Evolutionary conservation across 169 alveolate genomes (phyloP).

Genomic region (Prorocentrum cordatum): DNA sequence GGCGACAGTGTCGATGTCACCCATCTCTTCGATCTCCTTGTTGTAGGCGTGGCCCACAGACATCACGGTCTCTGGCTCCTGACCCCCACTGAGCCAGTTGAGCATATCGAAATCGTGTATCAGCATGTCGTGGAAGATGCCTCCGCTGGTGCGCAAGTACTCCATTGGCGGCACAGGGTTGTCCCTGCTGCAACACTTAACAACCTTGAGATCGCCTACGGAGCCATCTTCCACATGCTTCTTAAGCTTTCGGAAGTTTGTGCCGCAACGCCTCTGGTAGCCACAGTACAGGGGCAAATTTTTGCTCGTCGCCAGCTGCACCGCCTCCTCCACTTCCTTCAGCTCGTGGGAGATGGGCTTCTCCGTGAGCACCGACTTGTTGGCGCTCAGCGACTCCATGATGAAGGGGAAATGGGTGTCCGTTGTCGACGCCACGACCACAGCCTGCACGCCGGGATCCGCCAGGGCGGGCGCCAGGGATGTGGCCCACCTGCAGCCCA

Average conservation of each 20-base stretch:
- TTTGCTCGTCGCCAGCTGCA: conserved; percentile 13
- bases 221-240: conserved; percentile 38
- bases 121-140: conserved; percentile 68
- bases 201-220: conserved; percentile 20
- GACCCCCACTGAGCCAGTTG: conserved; percentile 13
- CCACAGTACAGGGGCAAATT: conserved; percentile 4
- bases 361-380: conserved; percentile 54
- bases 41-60: conserved; percentile 8
- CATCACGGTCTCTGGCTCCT: conserved; percentile 27
- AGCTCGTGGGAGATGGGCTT: conserved; percentile 50
- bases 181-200: conserved; percentile 64
- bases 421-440: conserved; percentile 33
- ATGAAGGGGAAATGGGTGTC: conserved; percentile 63
- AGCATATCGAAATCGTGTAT: conserved; percentile 66
- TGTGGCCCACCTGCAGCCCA: conserved; percentile 4
- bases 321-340: conserved; percentile 47
- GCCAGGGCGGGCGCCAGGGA: neutral
- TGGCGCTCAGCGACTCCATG: conserved; percentile 34
- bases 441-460: neutral
- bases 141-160: conserved; percentile 61
- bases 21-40: conserved; percentile 25
- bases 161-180: conserved; percentile 57
- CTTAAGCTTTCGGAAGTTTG: conserved; percentile 46
- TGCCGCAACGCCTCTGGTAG: conserved; percentile 60
- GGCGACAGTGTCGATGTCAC: conserved; percentile 26